Evolutionary conservation across 2,329 filamentous ascomycete species (phyloP).

Genomic region (Penicillium digitatum): DNA sequence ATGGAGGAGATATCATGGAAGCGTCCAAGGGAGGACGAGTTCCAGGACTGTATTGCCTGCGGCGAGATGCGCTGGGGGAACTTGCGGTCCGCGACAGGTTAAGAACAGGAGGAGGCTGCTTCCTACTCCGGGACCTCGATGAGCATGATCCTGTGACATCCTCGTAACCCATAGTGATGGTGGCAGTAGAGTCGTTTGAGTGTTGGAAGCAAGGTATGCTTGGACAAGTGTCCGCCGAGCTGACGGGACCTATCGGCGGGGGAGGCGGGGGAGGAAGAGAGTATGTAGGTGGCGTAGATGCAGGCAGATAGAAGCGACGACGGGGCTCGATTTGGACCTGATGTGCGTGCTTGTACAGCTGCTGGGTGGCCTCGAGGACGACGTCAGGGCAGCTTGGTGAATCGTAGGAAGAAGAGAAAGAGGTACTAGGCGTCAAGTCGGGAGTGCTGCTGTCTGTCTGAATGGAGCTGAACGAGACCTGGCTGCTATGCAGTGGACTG

Average conservation of each 20-base stretch:
- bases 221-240: conserved; percentile 23
- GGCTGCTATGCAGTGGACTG: conserved; percentile 27
- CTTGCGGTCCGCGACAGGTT: conserved; percentile 24
- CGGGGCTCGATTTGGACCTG: conserved; percentile 14
- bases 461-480: conserved; percentile 35
- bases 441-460: conserved; percentile 32
- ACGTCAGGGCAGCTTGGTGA: conserved; percentile 29
- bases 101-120: conserved; percentile 32
- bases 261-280: conserved; percentile 23
- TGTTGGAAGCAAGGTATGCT: conserved; percentile 15
- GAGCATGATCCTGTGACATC: conserved; percentile 23
- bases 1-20: conserved; percentile 40
- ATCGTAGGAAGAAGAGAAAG: conserved; percentile 38
- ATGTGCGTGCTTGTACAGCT: conserved; percentile 27
- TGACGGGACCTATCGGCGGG: conserved; percentile 22
- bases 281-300: conserved; percentile 22
- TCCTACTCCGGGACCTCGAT: conserved; percentile 29
- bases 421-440: conserved; percentile 39
- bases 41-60: conserved; percentile 25
- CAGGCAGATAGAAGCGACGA: conserved; percentile 26
- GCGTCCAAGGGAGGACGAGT: conserved; percentile 33
- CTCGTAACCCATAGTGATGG: conserved; percentile 31
- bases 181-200: conserved; percentile 28
- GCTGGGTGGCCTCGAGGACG: conserved; percentile 27
- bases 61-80: conserved; percentile 16